Base-by-base conservation (phyloP, 768 basidiomycete species). In the Leccinum truebloodii region DNA sequence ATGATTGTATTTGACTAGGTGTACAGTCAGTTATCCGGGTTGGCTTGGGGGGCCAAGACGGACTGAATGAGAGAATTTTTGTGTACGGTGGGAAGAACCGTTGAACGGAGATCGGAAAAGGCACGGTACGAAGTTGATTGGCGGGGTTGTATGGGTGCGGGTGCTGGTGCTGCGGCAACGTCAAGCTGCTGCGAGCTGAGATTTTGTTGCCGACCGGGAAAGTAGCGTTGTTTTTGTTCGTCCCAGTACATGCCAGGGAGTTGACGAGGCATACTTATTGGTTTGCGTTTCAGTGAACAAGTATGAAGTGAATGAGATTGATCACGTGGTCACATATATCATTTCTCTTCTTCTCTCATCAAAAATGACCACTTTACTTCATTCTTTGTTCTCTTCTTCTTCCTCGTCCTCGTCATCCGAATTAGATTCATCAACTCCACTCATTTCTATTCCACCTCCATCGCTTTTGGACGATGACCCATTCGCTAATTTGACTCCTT, bases 381-480 rank as follows among this genome's bases (percentile, higher is more conserved):
- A 35, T 35, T 35, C 14, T 14, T 1, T 20, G 4, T 35, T 35
- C 34, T 35, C 34, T 10, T 34, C 34, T n/a, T 46, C n/a, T 8
- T 46, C 44, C 44, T 44, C 41, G 18, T 44, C 44, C n/a, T 30
- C 28, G 30, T 30, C 44, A 8, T 44, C 44, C 8, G 8, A 12
- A 34, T 34, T n/a, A 20, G 2, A 56, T 56, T 46, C 54, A 60
- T 46, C 54, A 50, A 12, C 54, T n/a, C 9, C 34, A 35, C 13
- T 50, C 59, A 18, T 63, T 39, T 22, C 52, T 6, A 32, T 59
- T 20, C 30, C 54, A 24, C 32, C 61, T 20, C 52, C 62, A 18
- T 64, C 65, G 12, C 55, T 89, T 20, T 76, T 88, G 26, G 89
- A 90, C 65, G 85, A 87, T 55, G 89, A 91, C 66, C 89, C 89